phyloP scores from a whole-genome alignment of 2,329 filamentous ascomycete species.

The Colletotrichum noveboracense region DNA sequence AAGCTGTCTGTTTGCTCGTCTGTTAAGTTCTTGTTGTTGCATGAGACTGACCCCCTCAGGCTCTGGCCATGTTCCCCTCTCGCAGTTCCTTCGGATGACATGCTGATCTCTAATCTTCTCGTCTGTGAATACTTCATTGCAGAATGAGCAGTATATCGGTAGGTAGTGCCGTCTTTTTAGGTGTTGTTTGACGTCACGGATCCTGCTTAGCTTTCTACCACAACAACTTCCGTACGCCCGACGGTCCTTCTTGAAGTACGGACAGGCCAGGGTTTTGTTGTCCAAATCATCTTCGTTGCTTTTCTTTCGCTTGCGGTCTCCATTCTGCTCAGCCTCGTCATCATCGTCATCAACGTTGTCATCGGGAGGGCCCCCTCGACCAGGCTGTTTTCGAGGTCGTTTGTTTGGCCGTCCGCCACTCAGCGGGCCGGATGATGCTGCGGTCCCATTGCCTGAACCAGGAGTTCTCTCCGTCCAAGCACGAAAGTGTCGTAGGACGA shows the following conservation, averaged over 20 bases:
- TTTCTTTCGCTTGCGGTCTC: not conserved
- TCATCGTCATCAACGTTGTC: not conserved
- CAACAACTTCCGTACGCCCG: constrained; percentile 28
- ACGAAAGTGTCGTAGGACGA: not conserved
- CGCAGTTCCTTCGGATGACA: not conserved
- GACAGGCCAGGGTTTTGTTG: constrained; percentile 24
- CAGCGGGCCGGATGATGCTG: not conserved
- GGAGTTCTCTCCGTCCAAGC: not conserved
- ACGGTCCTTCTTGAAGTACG: constrained; percentile 31
- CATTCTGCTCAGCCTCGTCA: not conserved
- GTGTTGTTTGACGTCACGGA: constrained; percentile 35
- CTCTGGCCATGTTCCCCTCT: not conserved
- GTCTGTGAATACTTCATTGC: not conserved
- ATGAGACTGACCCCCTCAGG: constrained; percentile 27
- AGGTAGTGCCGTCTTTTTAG: constrained; percentile 17
- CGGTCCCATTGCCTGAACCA: not conserved
- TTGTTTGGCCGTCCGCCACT: not conserved
- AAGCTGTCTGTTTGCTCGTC: constrained; percentile 20
- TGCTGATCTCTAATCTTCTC: not conserved
- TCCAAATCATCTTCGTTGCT: not conserved
- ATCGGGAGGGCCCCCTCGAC: not conserved
- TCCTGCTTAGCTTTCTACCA: constrained; percentile 21
- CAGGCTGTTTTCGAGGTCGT: not conserved
- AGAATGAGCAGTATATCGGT: not conserved
- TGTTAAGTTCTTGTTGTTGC: constrained; percentile 23